Evolutionary conservation across 1,284 basidiomycete species (phyloP).

Genomic region (Pseudozyma sp.): DNA sequence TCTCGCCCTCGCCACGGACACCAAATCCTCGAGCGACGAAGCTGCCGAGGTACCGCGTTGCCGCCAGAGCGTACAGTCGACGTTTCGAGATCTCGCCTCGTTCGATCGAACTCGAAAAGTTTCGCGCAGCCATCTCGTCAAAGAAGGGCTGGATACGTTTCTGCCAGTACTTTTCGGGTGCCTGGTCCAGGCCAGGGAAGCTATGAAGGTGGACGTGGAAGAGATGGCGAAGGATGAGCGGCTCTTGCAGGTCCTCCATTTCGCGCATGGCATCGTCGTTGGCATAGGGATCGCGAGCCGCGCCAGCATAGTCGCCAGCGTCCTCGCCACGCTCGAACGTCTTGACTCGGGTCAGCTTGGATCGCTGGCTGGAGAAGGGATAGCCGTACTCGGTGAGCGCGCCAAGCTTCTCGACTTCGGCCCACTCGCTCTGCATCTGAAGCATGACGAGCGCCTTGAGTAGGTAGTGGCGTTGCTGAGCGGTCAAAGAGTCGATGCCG

Average conservation of each 20-base stretch:
- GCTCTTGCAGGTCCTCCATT: constrained; percentile 57
- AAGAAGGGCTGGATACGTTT: constrained; percentile 65
- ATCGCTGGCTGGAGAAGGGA: constrained; percentile 58
- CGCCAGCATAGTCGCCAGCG: constrained; percentile 47
- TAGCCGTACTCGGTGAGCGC: constrained; percentile 64
- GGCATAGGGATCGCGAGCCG: constrained; percentile 57
- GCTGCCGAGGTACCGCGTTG: constrained; percentile 62
- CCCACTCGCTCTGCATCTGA: constrained; percentile 64
- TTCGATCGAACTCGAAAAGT: constrained; percentile 61
- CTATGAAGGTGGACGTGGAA: constrained; percentile 63
- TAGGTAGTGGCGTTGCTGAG: constrained; percentile 64
- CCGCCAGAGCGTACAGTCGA: constrained; percentile 57
- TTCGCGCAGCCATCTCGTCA: constrained; percentile 60
- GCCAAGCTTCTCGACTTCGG: constrained; percentile 59
- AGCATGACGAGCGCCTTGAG: constrained; percentile 65
- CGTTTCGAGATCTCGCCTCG: constrained; percentile 59
- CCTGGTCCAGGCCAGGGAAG: constrained; percentile 62
- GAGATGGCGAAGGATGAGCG: constrained; percentile 64
- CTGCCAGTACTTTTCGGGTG: constrained; percentile 64
- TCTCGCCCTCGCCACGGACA: constrained; percentile 63
- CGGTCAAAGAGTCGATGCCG: constrained; percentile 48
- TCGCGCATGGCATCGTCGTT: constrained; percentile 55
- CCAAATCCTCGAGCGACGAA: constrained; percentile 65
- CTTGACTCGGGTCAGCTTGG: constrained; percentile 56
- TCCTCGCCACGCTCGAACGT: constrained; percentile 47